Base-by-base conservation (phyloP, 371 early-diverging fungal genomes). In the Coemansia sp. region DNA sequence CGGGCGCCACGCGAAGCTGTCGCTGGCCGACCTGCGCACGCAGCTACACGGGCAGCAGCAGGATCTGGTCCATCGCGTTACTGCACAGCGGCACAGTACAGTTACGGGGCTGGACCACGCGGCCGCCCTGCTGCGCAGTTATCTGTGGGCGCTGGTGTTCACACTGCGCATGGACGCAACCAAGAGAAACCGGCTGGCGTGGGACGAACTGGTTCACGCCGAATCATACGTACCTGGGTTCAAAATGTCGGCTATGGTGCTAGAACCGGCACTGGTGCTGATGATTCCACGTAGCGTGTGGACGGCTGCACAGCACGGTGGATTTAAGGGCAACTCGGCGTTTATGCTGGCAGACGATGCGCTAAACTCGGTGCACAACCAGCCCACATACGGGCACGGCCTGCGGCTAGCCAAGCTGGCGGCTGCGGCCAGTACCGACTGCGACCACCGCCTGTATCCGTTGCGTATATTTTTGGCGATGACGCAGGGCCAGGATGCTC, bases 81-180 rank as follows among this genome's bases (percentile, higher is more conserved):
- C 40, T 6, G 9, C 20, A 41, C 49, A 35, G 8, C 47, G 31
- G 48, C 26, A 20, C 16, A 48, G 16, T 56, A 45, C 16, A 4
- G 14, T 10, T 10, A 33, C 12, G 41, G 54, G 55, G 31, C 34
- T 9, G 12, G 26, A 14, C 7, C 51, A 47, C 26, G 31, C 16
- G 11, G 53, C 66, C 11, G 16, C 20, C 12, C 52, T 60, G 40
- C 38, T 72, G 52, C 60, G 60, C 8, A 55, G 52, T 41, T 68
- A 60, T 31, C 36, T 72, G 51, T 72, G 72, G 72, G 68, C 69
- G 3, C 20, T 49, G 10, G 38, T 60, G n/a, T 26, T 68, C 14
- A 34, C 43, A n/a, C 33, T 34, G 10, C 51, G 7, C 3, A 6
- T 33, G 33, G 14, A 34, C 5, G 14, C 38, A 14, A n/a, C 42